Conservation (phyloP, 805 yeast genomes). For the Starmera amethionina region DNA sequence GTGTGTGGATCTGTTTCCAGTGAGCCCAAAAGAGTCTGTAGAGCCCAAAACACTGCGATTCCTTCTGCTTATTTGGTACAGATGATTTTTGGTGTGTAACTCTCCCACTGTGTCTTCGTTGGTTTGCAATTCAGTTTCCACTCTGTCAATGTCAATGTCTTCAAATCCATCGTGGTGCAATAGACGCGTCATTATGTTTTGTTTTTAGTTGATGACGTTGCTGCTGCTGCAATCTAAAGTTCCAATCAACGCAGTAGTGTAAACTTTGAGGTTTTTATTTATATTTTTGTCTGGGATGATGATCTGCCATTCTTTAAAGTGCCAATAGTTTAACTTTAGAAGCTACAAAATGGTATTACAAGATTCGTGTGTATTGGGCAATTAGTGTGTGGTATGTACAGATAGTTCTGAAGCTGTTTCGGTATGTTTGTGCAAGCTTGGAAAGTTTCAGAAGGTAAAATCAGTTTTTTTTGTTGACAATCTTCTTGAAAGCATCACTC, state of each 20-base stretch:
- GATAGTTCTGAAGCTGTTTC: no score
- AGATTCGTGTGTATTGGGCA: no score
- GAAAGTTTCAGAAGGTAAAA: not conserved
- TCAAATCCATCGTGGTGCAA: slow-evolving; percentile 6
- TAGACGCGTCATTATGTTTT: no score
- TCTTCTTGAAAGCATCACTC: slow-evolving; percentile 38
- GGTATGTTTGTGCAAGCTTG: not conserved
- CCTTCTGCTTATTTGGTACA: slow-evolving; percentile 3
- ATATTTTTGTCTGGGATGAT: no score
- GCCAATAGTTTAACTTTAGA: no score
- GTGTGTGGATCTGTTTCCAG: slow-evolving; percentile 9
- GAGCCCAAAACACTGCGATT: not conserved
- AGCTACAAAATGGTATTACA: no score
- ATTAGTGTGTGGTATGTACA: no score
- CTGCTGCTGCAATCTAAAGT: no score
- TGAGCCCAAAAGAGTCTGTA: slow-evolving; percentile 1
- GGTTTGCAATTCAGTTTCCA: not conserved
- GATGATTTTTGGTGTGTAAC: slow-evolving; percentile 1
- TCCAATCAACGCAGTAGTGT: no score
- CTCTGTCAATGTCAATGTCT: slow-evolving; percentile 12
- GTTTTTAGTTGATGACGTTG: no score
- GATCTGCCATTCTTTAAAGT: no score
- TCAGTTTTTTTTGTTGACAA: slow-evolving; percentile 14
- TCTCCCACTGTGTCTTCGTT: not conserved
- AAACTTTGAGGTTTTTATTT: no score